Conservation (phyloP, 1,139 yeast species). For the Lodderomyces jiufengensis region DNA sequence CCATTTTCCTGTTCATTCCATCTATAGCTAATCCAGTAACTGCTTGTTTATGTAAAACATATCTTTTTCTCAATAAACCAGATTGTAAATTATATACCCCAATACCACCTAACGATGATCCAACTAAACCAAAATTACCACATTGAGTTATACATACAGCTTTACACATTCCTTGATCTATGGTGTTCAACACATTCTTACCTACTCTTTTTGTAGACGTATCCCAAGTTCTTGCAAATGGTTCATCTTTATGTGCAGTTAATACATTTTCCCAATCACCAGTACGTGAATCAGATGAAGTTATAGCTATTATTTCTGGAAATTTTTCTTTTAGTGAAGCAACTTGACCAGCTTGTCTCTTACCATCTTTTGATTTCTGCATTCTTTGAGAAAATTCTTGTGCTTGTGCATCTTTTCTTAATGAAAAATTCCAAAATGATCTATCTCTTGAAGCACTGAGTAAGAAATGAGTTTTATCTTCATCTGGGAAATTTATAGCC, state of each 20-base stretch:
- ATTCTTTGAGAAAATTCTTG: conserved; percentile 85
- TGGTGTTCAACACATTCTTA: conserved; percentile 61
- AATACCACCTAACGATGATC: conserved; percentile 88
- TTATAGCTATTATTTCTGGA: conserved; percentile 70
- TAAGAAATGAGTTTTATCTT: conserved; percentile 74
- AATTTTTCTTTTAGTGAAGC: conserved; percentile 57
- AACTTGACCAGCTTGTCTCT: conserved; percentile 57
- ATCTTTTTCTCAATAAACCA: conserved; percentile 68
- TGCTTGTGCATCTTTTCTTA: conserved; percentile 94
- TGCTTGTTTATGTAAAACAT: conserved; percentile 67
- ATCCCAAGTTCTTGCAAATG: conserved; percentile 90
- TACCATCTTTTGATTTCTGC: conserved; percentile 51
- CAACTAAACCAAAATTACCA: conserved; percentile 92
- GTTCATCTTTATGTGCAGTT: conserved; percentile 86
- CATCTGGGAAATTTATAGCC: conserved; percentile 71
- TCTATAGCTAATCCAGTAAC: conserved; percentile 90
- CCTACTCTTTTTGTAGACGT: conserved; percentile 82
- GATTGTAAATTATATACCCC: conserved; percentile 89
- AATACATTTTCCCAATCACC: conserved; percentile 94
- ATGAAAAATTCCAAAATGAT: conserved; percentile 86
- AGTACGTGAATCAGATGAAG: conserved; percentile 73
- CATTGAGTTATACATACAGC: conserved; percentile 82
- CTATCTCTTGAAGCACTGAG: conserved; percentile 86
- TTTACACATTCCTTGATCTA: conserved; percentile 80
- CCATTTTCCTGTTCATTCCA: conserved; percentile 84